Evolutionary conservation across 1,139 yeast genomes (phyloP).

Genomic region (Suhomyces bolitotheri): DNA sequence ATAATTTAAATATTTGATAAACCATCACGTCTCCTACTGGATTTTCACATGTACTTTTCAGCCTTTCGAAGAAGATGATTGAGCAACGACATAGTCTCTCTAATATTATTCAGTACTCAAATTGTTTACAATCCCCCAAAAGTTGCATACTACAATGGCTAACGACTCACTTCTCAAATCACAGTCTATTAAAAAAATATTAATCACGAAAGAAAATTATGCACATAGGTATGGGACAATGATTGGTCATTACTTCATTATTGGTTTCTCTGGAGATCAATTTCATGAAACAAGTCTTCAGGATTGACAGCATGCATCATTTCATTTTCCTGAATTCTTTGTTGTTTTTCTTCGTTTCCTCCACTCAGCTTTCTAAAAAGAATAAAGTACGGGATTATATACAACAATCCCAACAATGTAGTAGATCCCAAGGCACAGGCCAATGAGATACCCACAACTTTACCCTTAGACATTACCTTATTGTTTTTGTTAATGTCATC

Average conservation of each 20-base stretch:
- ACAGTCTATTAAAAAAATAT: background rate
- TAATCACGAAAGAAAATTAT: background rate
- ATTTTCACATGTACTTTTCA: too few species aligned
- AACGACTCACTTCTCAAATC: too few species aligned
- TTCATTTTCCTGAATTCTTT: conserved; percentile 64
- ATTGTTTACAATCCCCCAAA: too few species aligned
- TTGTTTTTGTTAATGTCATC: conserved; percentile 28
- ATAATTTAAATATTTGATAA: too few species aligned
- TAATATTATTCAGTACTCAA: too few species aligned
- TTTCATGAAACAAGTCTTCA: conserved; percentile 58
- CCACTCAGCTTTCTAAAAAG: conserved; percentile 48
- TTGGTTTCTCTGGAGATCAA: conserved; percentile 45
- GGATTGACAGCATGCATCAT: conserved; percentile 72
- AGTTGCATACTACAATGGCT: too few species aligned
- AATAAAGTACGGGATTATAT: conserved; percentile 54
- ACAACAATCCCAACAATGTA: conserved; percentile 61
- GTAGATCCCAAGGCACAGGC: conserved; percentile 88
- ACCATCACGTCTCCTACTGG: too few species aligned
- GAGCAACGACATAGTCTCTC: too few species aligned
- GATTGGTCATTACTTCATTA: conserved; percentile 7
- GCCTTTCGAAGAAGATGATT: too few species aligned
- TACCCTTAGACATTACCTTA: conserved; percentile 52
- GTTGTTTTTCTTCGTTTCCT: conserved; percentile 27
- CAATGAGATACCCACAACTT: conserved; percentile 81
- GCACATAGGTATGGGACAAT: background rate